Evolutionary conservation across 768 basidiomycete genomes (phyloP).

Genomic region (Hydnomerulius pinastri): DNA sequence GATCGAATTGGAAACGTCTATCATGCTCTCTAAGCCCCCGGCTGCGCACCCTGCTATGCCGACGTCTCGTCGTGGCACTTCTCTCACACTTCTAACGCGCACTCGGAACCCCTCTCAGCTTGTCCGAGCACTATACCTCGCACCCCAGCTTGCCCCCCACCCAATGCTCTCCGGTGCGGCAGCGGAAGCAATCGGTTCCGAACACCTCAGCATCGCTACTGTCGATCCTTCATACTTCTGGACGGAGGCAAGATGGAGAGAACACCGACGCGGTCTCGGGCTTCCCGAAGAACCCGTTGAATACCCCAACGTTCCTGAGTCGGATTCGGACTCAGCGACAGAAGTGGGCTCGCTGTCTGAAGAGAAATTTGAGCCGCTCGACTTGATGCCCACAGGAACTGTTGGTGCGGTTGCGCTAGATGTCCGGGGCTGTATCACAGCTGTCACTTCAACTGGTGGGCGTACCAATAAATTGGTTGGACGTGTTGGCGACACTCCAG

Average conservation of each 20-base stretch:
- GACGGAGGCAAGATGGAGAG: constrained; percentile 72
- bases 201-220: constrained; percentile 50
- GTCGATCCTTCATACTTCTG: constrained; percentile 81
- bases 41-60: constrained; percentile 61
- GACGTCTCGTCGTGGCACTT: constrained; percentile 58
- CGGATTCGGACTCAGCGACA: constrained; percentile 19
- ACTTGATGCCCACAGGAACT: constrained; percentile 71
- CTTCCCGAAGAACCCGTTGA: constrained; percentile 68
- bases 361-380: constrained; percentile 37
- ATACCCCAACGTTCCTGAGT: constrained; percentile 15
- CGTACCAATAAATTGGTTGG: constrained; percentile 83
- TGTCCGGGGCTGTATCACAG: constrained; percentile 67
- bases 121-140: constrained; percentile 68
- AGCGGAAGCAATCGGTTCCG: constrained; percentile 61
- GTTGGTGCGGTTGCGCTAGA: constrained; percentile 87
- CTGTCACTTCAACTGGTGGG: constrained; percentile 80
- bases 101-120: constrained; percentile 75
- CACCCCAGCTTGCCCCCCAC: constrained; percentile 64
- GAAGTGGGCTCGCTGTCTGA: constrained; percentile 18
- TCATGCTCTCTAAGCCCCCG: constrained; percentile 83
- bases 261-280: constrained; percentile 73
- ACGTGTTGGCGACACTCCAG: constrained; percentile 80
- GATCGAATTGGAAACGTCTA: constrained; percentile 81
- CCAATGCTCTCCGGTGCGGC: constrained; percentile 67
- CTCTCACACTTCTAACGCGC: constrained; percentile 64